These are phyloP conservation scores for Fusarium bulbicola DNA, from an alignment of 2,329 filamentous ascomycete species.

Conservation along the genomic window DNA sequence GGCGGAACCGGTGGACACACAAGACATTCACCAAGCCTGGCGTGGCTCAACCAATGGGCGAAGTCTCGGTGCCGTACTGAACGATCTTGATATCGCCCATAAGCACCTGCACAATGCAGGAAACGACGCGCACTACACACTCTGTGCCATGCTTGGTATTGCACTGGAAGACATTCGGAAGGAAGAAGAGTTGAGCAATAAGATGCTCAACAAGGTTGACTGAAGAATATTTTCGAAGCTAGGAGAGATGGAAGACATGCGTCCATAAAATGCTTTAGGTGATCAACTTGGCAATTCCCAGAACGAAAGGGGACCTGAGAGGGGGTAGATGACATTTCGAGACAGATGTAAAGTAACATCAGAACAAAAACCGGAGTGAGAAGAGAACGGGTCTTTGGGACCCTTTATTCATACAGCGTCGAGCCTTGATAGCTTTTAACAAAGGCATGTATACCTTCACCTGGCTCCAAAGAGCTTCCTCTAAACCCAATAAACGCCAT, in stretches of 20 bases:
- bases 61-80: conserved; percentile 69
- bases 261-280: background rate
- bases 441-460: conserved; percentile 34
- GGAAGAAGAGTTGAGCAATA: conserved; percentile 28
- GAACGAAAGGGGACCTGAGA: background rate
- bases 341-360: background rate
- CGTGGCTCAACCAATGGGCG: conserved; percentile 61
- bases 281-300: background rate
- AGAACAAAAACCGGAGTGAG: conserved; percentile 19
- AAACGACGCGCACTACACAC: conserved; percentile 84
- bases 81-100: conserved; percentile 68
- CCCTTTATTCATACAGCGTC: conserved; percentile 40
- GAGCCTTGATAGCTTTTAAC: conserved; percentile 32
- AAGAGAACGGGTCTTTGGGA: conserved; percentile 37
- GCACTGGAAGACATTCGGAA: conserved; percentile 41
- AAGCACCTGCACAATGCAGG: conserved; percentile 85
- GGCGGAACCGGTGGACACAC: conserved; percentile 76
- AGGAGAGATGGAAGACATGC: background rate
- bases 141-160: conserved; percentile 73
- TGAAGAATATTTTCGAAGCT: background rate
- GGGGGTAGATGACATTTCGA: background rate
- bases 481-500: conserved; percentile 52
- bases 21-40: conserved; percentile 72
- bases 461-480: conserved; percentile 30
- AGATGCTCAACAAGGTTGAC: conserved; percentile 17